Base-by-base conservation (phyloP, 306 rosid species). In the Cucumis hystrix region DNA sequence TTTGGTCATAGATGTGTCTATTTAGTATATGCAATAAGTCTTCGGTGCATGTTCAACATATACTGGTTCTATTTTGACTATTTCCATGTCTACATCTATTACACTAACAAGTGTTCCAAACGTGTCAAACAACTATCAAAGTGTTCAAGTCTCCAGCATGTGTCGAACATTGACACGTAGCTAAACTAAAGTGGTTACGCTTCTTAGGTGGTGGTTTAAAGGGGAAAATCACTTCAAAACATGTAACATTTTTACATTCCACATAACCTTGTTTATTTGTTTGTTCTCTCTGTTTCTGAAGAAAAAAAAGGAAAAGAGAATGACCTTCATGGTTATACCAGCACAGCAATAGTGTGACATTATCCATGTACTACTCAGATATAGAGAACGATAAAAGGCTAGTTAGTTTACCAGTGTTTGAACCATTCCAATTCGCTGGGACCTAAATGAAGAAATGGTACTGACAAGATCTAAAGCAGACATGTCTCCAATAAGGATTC, bases 371-470 rank as follows among this genome's bases (percentile, higher is more conserved):
- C 14, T 21, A 15, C 16, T 6, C 56, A 51, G n/a, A 14, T 51
- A 14, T 51, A 57, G n/a, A 57, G n/a, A 43, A 47, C 51, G 47
- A 43, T 4, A 15, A 23, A 41, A 49, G 21, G 4, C 11, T 13
- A 14, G 55, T 8, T 28, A 63, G 76, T 28, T 16, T 87, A 93
- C 98, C 96, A 78, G 87, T 6, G 96, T 92, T 84, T 95, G 97
- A 67, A 95, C 97, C 98, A 92, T 95, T 87, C 99, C 99, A 80
- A 85, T 86, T 75, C 96, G 91, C 83, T 95, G 97, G 79, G 97
- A 91, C 88, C 98, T 88, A 82, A 95, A 92, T 70, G 80, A 64
- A 74, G 87, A 76, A 83, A 92, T 21, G 41, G 99, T 92, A 75
- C 85, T 72, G 72, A 63, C 90, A 69, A 92, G 84, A 89, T 92